Conservation (phyloP, 2,329 filamentous ascomycete species). For the Clonostachys chloroleuca region DNA sequence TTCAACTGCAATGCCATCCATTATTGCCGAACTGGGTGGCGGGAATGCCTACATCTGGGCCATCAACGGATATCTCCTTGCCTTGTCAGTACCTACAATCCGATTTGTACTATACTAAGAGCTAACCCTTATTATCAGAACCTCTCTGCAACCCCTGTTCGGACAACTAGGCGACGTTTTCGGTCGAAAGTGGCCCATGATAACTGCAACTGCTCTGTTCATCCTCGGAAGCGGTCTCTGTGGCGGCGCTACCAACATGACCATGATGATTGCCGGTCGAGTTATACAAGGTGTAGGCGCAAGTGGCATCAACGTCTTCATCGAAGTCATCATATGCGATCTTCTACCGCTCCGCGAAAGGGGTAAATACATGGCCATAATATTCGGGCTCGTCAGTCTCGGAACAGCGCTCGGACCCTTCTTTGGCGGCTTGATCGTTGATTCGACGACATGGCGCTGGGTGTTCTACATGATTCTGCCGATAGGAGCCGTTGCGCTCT, state of each 20-base stretch:
- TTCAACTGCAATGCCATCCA: constrained; percentile 20
- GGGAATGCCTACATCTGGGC: constrained; percentile 15
- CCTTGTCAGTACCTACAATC: constrained; percentile 3
- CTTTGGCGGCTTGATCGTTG: constrained; percentile 13
- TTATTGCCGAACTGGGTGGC: constrained; percentile 10
- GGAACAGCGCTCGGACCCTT: constrained; percentile 23
- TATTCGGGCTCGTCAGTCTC: constrained; percentile 21
- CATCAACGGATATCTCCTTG: constrained; percentile 13
- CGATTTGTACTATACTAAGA: background rate
- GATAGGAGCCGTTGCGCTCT: constrained; percentile 12
- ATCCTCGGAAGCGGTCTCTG: constrained; percentile 12
- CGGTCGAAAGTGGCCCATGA: constrained; percentile 34
- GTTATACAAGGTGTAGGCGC: constrained; percentile 41
- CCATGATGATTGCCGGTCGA: constrained; percentile 16
- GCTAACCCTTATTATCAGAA: constrained; percentile 5
- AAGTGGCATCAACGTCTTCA: constrained; percentile 25
- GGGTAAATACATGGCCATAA: constrained; percentile 28
- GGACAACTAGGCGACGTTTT: constrained; percentile 44
- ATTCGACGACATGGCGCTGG: constrained; percentile 7
- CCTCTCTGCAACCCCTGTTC: constrained; percentile 38
- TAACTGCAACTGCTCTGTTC: constrained; percentile 16
- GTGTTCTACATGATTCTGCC: constrained; percentile 37
- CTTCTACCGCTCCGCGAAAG: constrained; percentile 42
- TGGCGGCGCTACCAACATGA: constrained; percentile 1
- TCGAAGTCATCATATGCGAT: constrained; percentile 30